Conservation (phyloP, 2,329 filamentous ascomycete species). For the Ophiostoma ips region DNA sequence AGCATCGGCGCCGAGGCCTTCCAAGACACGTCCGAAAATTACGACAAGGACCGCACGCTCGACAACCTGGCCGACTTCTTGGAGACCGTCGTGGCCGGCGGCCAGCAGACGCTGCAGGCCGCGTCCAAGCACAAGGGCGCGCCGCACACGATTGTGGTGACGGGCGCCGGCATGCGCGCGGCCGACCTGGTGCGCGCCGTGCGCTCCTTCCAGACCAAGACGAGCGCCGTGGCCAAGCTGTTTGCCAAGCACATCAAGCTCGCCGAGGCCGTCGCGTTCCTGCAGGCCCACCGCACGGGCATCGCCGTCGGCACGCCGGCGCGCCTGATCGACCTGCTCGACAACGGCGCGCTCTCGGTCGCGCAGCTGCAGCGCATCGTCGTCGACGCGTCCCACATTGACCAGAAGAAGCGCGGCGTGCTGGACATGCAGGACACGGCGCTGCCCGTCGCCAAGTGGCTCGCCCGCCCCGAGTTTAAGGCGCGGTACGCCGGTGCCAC, state of each 20-base stretch:
- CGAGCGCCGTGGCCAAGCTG: conserved; percentile 69
- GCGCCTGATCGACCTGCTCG: conserved; percentile 66
- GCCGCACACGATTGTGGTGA: conserved; percentile 81
- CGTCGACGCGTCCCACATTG: conserved; percentile 83
- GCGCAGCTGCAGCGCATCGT: conserved; percentile 64
- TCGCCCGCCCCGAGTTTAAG: conserved; percentile 53
- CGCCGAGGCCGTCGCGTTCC: conserved; percentile 65
- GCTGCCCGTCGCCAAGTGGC: conserved; percentile 61
- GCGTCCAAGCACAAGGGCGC: conserved; percentile 55
- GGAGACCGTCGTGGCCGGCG: conserved; percentile 46
- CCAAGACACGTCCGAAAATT: conserved; percentile 59
- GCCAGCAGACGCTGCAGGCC: neutral
- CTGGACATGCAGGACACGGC: conserved; percentile 93
- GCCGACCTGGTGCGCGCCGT: conserved; percentile 68
- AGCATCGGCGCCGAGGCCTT: conserved; percentile 57
- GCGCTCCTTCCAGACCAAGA: conserved; percentile 66
- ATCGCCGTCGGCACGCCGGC: conserved; percentile 85
- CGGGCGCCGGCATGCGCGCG: conserved; percentile 69
- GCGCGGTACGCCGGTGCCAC: conserved; percentile 40
- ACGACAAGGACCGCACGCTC: conserved; percentile 43
- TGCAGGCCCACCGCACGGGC: conserved; percentile 57
- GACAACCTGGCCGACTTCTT: conserved; percentile 69
- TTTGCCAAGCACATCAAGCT: conserved; percentile 99
- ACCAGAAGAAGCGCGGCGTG: conserved; percentile 85
- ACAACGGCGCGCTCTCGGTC: conserved; percentile 61